Percentiles rank a stretch among this genome's conserved stretches.
Evolutionary conservation across 2,329 filamentous ascomycete genomes (phyloP).

Genomic region (Cladorrhinum sp.): DNA sequence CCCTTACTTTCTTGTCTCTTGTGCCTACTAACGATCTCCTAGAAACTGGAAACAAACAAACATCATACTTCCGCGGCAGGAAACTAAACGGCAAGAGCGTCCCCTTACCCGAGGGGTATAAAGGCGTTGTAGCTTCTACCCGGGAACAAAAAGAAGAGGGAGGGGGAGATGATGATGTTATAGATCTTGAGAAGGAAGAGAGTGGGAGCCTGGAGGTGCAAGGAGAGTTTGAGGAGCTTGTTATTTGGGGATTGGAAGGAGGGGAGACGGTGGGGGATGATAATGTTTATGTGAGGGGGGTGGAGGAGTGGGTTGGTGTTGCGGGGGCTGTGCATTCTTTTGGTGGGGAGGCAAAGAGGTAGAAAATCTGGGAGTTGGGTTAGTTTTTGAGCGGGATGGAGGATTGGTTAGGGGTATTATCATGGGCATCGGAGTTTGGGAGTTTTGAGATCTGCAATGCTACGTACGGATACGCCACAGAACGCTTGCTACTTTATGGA

Average conservation of each 20-base stretch:
- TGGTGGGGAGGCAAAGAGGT: not conserved
- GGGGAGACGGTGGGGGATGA: constrained; percentile 23
- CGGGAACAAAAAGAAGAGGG: constrained; percentile 28
- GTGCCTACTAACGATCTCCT: too few relatives aligned
- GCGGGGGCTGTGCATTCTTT: constrained; percentile 13
- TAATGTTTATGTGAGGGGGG: constrained; percentile 56
- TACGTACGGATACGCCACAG: too few relatives aligned
- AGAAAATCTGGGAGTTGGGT: too few relatives aligned
- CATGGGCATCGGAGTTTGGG: too few relatives aligned
- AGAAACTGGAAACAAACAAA: too few relatives aligned
- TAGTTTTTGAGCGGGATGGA: too few relatives aligned
- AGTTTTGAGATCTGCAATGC: too few relatives aligned
- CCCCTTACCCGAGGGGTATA: constrained; percentile 67
- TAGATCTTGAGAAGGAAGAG: constrained; percentile 44
- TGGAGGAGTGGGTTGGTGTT: constrained; percentile 27
- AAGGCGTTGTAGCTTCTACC: constrained; percentile 56
- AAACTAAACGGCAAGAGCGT: constrained; percentile 69
- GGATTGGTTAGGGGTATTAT: too few relatives aligned
- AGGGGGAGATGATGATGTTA: constrained; percentile 38
- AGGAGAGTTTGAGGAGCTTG: constrained; percentile 68
- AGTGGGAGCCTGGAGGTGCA: constrained; percentile 57
- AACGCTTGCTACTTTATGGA: too few relatives aligned
- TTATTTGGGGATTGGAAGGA: constrained; percentile 65
- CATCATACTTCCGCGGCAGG: constrained; percentile 74
- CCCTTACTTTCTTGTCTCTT: not conserved